These are phyloP conservation scores for Cercospora sesami DNA, from an alignment of 2,329 filamentous ascomycete species.

Conservation along the genomic window DNA sequence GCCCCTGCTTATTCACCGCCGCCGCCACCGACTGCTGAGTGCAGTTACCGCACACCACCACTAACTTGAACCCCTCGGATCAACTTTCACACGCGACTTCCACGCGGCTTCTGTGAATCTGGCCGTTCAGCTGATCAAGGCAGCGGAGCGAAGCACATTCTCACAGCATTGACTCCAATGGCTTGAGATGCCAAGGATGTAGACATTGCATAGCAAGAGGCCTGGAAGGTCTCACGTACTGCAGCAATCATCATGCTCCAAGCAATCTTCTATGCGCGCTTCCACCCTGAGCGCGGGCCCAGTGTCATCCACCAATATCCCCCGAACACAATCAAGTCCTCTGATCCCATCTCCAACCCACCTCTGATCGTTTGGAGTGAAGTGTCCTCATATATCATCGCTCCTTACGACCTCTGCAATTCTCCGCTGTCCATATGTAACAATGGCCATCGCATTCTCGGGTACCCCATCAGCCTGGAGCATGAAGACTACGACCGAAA, in stretches of 20 bases:
- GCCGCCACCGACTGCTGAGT: background rate
- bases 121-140: background rate
- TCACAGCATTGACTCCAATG: background rate
- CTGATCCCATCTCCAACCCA: background rate
- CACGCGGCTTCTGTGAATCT: background rate
- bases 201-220: background rate
- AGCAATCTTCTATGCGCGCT: conserved; percentile 67
- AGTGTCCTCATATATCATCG: conserved; percentile 89
- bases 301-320: conserved; percentile 39
- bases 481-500: conserved; percentile 74
- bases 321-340: conserved; percentile 27
- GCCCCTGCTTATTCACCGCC: background rate
- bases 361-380: conserved; percentile 62
- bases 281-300: conserved; percentile 55
- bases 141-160: background rate
- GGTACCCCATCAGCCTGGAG: conserved; percentile 84
- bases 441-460: conserved; percentile 79
- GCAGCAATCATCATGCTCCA: conserved; percentile 54
- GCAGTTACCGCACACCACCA: background rate
- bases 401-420: conserved; percentile 91
- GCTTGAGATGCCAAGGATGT: background rate
- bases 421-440: conserved; percentile 74
- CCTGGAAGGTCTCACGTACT: background rate
- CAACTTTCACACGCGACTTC: background rate
- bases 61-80: background rate